Evolutionary conservation across 306 rosid species (phyloP).

Genomic region (Vigna radiata): DNA sequence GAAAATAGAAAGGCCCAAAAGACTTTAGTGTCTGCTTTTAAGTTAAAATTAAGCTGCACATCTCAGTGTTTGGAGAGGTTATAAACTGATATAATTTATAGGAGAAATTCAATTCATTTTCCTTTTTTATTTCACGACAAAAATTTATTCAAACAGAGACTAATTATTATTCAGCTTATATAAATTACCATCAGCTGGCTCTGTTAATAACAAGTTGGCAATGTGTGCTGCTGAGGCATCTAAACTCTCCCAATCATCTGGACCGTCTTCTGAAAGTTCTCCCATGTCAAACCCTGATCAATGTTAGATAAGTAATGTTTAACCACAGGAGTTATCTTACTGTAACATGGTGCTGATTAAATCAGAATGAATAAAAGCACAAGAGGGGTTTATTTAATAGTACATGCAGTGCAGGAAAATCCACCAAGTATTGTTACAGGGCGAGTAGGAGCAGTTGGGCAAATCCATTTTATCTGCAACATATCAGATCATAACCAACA

Average conservation of each 20-base stretch:
- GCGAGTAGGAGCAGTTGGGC: constrained; percentile 99
- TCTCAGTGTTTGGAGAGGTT: neutral
- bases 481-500: constrained; percentile 39
- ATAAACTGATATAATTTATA: neutral
- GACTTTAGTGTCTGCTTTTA: neutral
- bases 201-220: constrained; percentile 90
- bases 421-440: constrained; percentile 93
- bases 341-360: neutral
- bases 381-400: constrained; percentile 36
- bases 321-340: neutral
- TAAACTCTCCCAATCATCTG: constrained; percentile 97
- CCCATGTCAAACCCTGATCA: constrained; percentile 93
- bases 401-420: constrained; percentile 96
- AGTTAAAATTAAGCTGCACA: neutral
- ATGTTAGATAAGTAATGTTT: neutral
- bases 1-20: neutral
- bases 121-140: neutral
- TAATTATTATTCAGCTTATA: constrained; percentile 23
- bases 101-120: neutral
- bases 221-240: constrained; percentile 97
- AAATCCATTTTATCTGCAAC: constrained; percentile 96
- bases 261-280: constrained; percentile 92
- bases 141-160: neutral
- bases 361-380: constrained; percentile 16
- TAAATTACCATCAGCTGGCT: constrained; percentile 90